These are phyloP conservation scores for Rhodofomes roseus DNA, from an alignment of 1,284 basidiomycete species.

Conservation along the genomic window DNA sequence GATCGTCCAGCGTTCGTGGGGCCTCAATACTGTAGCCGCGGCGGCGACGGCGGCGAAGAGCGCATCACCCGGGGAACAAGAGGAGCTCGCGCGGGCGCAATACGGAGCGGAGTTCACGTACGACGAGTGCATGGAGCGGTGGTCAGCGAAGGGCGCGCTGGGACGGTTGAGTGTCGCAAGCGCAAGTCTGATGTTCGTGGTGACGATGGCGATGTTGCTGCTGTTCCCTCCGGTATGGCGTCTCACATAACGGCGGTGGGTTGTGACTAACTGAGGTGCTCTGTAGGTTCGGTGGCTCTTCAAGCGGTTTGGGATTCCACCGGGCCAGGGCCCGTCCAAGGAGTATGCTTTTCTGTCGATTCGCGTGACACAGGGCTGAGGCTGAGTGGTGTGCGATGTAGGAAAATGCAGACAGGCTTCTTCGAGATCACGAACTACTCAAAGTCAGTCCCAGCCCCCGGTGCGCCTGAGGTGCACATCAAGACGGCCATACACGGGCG, in stretches of 20 bases:
- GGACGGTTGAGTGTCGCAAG: slow-evolving; percentile 41
- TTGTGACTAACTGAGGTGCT: background rate
- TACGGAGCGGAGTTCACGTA: slow-evolving; percentile 74
- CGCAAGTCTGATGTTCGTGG: slow-evolving; percentile 33
- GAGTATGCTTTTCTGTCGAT: slow-evolving; percentile 37
- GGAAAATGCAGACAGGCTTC: slow-evolving; percentile 53
- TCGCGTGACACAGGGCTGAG: too few species aligned
- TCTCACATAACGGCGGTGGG: background rate
- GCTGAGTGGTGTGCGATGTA: slow-evolving; percentile 29
- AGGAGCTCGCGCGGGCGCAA: slow-evolving; percentile 21
- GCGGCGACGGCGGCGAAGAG: slow-evolving; percentile 1
- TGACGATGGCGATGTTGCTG: slow-evolving; percentile 10
- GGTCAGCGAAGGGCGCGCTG: slow-evolving; percentile 21
- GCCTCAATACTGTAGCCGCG: slow-evolving; percentile 51
- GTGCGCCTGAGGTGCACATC: slow-evolving; percentile 47
- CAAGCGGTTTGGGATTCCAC: slow-evolving; percentile 44
- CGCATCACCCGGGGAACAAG: background rate
- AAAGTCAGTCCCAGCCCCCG: slow-evolving; percentile 36
- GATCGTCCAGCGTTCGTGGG: slow-evolving; percentile 79
- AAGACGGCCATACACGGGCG: slow-evolving; percentile 57
- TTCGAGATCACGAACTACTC: slow-evolving; percentile 58
- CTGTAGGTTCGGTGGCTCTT: slow-evolving; percentile 51
- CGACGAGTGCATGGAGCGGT: slow-evolving; percentile 58
- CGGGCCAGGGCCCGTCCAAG: slow-evolving; percentile 63
- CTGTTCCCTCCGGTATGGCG: slow-evolving; percentile 37